Percentiles rank a stretch among this genome's conserved stretches.
These are phyloP conservation scores for Arxiozyma slooffiae DNA, from an alignment of 1,139 yeast genomes.

Conservation along the genomic window DNA sequence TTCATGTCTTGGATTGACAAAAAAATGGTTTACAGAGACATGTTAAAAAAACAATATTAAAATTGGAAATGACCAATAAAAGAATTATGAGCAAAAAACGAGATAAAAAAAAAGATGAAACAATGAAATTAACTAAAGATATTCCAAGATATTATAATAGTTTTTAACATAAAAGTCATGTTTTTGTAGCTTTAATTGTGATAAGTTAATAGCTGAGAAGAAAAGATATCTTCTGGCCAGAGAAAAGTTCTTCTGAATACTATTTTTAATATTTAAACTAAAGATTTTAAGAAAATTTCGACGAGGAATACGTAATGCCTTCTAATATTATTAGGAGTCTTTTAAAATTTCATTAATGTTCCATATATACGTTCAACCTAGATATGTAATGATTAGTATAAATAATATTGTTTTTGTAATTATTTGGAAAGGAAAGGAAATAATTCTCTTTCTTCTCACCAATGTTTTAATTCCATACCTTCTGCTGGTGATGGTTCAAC, in stretches of 20 bases:
- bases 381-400: not conserved
- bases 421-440: not conserved
- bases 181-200: not conserved
- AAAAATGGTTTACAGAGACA: too few relatives aligned
- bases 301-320: not conserved
- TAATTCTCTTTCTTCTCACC: slow-evolving; percentile 17
- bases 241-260: not conserved
- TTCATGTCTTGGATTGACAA: too few relatives aligned
- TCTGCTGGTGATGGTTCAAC: slow-evolving; percentile 75
- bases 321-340: not conserved
- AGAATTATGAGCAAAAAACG: not conserved
- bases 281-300: not conserved
- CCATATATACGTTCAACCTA: not conserved
- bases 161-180: not conserved
- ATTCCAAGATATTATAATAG: not conserved
- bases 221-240: not conserved
- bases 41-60: too few relatives aligned
- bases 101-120: not conserved
- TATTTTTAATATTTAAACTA: not conserved
- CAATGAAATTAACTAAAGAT: not conserved
- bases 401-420: too few relatives aligned
- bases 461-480: slow-evolving; percentile 44
- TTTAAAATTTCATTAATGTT: not conserved
- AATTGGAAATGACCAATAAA: too few relatives aligned
- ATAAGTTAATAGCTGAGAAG: not conserved